phyloP scores from a whole-genome alignment of 1,284 basidiomycete genomes.

The Thecaphora thlaspeos region DNA sequence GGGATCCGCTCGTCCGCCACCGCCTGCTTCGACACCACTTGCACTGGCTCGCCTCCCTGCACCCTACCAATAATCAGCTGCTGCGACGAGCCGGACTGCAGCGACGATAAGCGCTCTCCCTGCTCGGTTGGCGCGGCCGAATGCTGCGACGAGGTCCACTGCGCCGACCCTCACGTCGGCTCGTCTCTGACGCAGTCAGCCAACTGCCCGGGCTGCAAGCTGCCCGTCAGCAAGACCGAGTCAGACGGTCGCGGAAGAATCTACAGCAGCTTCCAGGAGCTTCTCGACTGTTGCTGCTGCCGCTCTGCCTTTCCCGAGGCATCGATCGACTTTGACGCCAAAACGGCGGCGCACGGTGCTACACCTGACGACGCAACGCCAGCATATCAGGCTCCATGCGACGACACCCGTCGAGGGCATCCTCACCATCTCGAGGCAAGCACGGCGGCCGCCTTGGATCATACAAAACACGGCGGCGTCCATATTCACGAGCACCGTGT shows the following conservation, averaged over 20 bases:
- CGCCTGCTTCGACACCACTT: conserved; percentile 10
- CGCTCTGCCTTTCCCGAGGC: conserved; percentile 17
- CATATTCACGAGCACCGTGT: no score
- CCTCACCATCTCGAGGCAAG: no score
- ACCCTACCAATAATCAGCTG: conserved; percentile 14
- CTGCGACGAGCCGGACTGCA: conserved; percentile 3
- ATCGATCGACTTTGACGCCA: conserved; percentile 7
- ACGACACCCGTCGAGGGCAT: no score
- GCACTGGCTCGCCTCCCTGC: conserved; percentile 13
- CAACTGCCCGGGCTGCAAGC: conserved; percentile 21
- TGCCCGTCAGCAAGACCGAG: conserved; percentile 1
- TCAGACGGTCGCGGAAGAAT: conserved; percentile 14
- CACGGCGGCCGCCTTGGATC: no score
- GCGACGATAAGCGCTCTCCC: conserved; percentile 11
- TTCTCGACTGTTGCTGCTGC: conserved; percentile 36
- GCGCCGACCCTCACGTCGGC: conserved; percentile 1
- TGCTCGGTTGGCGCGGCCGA: neutral
- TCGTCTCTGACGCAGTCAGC: conserved; percentile 5
- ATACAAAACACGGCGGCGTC: no score
- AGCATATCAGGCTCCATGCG: conserved; percentile 2
- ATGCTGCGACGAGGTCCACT: conserved; percentile 1
- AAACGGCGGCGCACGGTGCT: neutral
- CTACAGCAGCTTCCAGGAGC: conserved; percentile 37
- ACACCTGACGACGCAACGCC: conserved; percentile 7
- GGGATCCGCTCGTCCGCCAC: neutral